Conservation (phyloP, 106 monocot species). For the Acanthochlamys bracteata region DNA sequence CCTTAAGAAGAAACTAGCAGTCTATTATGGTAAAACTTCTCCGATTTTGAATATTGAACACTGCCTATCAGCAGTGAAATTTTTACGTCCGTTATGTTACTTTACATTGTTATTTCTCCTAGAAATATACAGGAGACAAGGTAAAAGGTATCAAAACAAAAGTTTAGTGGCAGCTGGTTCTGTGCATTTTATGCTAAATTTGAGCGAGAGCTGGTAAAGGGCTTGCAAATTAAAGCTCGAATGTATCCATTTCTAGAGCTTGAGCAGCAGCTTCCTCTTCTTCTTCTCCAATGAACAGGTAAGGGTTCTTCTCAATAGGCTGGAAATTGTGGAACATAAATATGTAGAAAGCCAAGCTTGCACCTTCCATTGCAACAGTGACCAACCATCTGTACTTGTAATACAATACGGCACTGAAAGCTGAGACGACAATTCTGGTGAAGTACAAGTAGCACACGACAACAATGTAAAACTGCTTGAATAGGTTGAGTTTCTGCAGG, state of each 20-base stretch:
- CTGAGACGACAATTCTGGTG: constrained; percentile 23
- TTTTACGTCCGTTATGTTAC: neutral
- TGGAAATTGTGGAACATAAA: constrained; percentile 36
- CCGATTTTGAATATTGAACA: neutral
- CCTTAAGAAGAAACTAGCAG: no score
- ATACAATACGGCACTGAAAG: constrained; percentile 6
- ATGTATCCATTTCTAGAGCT: constrained; percentile 16
- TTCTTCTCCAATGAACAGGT: constrained; percentile 31
- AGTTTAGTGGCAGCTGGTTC: neutral
- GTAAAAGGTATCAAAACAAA: neutral
- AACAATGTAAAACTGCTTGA: constrained; percentile 46
- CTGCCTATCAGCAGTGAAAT: neutral
- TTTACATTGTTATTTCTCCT: no score
- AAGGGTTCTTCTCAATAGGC: constrained; percentile 39
- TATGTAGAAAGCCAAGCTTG: constrained; percentile 25
- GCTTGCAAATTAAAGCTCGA: constrained; percentile 16
- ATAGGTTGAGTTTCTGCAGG: constrained; percentile 42
- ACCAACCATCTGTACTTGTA: constrained; percentile 25
- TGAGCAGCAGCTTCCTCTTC: constrained; percentile 28
- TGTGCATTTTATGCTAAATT: no score
- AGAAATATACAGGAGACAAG: neutral
- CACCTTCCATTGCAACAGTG: constrained; percentile 13
- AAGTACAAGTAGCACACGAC: constrained; percentile 43
- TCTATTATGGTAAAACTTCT: neutral
- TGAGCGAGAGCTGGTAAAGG: no score